Base-by-base conservation (phyloP, 768 basidiomycete genomes). In the Scleroderma bovista region DNA sequence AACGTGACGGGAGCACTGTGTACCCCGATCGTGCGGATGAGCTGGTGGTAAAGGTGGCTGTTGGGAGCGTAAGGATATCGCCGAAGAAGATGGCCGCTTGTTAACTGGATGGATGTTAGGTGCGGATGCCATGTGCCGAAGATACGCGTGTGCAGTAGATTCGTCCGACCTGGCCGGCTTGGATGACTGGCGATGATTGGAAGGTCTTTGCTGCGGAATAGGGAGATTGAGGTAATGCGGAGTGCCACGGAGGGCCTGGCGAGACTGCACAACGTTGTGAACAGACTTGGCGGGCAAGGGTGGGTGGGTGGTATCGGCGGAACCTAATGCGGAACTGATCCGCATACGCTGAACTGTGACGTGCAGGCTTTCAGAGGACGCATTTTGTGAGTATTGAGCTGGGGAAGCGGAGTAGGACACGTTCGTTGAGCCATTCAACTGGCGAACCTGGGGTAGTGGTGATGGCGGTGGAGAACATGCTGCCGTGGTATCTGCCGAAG, bases 71-170 rank as follows among this genome's bases (percentile, higher is more conserved):
- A 65, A 40, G 2, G 65, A 67, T 34, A 60, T 42, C 24, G 64
- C 62, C n/a, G 69, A 61, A 23, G 64, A 47, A 6, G 68, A 57
- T 13, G 68, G 63, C 12, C 62, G 70, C 42, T 67, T 69, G 17
- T 44, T 52, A 36, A 69, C 58, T 15, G 66, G 68, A 17, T 68
- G 64, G 26, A 78, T 75, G 52, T 72, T 71, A 26, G 75, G 75
- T 20, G 75, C 69, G 20, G 87, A 88, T 1, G 78, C 78, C 73
- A 90, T 87, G 61, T 88, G 86, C 29, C 86, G 79, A 11, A 90
- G 76, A 60, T 87, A 83, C 6, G 81, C 79, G 4, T 77, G 76
- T 3, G 86, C 84, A 46, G 78, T 77, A 22, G 77, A 74, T 20
- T 53, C 53, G 52, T 65, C 56, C 49, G 51, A 48, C 51, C 47